A percentile compares a stretch with the other conserved stretches of the same genome.
These are phyloP conservation scores for Fusarium beomiforme DNA, from an alignment of 2,329 filamentous ascomycete genomes.

Conservation along the genomic window DNA sequence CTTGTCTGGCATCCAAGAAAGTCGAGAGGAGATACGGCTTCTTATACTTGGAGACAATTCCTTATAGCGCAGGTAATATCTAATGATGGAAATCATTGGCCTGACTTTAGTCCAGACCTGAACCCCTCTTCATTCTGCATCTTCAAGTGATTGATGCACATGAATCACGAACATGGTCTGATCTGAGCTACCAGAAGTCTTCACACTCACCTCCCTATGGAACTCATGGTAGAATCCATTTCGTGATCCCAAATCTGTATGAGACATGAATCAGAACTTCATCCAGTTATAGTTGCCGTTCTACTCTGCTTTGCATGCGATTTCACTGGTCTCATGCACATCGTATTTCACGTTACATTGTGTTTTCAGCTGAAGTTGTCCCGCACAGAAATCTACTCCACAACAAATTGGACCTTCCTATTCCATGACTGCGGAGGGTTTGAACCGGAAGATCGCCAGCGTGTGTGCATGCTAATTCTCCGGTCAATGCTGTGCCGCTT, in stretches of 20 bases:
- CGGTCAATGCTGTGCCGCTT: background rate
- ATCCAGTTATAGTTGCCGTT: background rate
- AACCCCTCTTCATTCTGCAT: background rate
- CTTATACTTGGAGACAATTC: background rate
- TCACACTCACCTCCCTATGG: background rate
- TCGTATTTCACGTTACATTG: background rate
- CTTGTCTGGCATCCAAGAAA: background rate
- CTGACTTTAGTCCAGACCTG: background rate
- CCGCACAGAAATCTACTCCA: background rate
- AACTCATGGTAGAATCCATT: background rate
- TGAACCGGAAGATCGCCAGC: background rate
- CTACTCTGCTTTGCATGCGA: background rate
- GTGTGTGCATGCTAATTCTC: background rate
- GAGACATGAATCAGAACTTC: background rate
- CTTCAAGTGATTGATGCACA: background rate
- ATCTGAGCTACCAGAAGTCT: background rate
- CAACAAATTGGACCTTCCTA: background rate
- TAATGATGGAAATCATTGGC: background rate
- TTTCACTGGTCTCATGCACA: background rate
- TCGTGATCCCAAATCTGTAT: background rate
- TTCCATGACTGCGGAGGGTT: background rate
- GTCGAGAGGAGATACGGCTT: background rate
- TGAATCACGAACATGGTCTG: background rate
- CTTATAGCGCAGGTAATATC: rapidly evolving
- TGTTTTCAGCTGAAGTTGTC: background rate